Conservation (phyloP, 495 filamentous ascomycete species). For the Baudoinia panamericana region DNA sequence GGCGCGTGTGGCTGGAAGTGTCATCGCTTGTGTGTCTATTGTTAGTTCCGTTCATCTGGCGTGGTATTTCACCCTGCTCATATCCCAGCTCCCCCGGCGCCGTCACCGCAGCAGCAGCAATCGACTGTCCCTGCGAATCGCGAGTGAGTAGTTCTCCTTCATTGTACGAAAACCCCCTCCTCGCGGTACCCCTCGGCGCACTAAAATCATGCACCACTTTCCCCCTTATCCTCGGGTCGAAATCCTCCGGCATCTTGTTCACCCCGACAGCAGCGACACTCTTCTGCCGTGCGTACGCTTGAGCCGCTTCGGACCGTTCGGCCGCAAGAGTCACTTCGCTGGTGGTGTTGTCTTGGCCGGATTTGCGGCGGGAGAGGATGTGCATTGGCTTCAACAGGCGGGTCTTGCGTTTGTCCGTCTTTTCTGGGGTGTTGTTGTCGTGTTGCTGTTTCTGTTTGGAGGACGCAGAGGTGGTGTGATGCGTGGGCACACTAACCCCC, state of each 20-base stretch:
- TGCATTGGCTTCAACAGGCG: slow-evolving; percentile 58
- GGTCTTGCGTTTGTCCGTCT: slow-evolving; percentile 44
- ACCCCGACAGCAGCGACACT: slow-evolving; percentile 28
- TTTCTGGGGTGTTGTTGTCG: slow-evolving; percentile 3
- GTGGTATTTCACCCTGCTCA: neutral
- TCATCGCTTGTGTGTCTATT: neutral
- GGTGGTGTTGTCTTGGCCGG: slow-evolving; percentile 30
- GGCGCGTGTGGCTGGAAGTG: neutral
- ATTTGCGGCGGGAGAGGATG: slow-evolving; percentile 46
- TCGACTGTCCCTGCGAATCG: neutral
- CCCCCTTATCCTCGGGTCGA: slow-evolving; percentile 75
- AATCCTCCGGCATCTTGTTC: slow-evolving; percentile 42
- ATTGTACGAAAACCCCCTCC: slow-evolving; percentile 38
- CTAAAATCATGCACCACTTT: slow-evolving; percentile 85
- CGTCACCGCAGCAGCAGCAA: neutral
- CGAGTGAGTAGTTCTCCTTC: slow-evolving; percentile 17
- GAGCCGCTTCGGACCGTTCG: slow-evolving; percentile 35
- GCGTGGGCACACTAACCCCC: slow-evolving; percentile 12
- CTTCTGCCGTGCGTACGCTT: slow-evolving; percentile 31
- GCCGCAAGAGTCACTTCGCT: neutral
- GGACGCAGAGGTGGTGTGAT: slow-evolving; percentile 12
- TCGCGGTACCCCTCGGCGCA: slow-evolving; percentile 63
- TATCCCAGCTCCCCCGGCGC: neutral
- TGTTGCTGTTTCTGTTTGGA: neutral
- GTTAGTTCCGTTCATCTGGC: neutral